phyloP scores from a whole-genome alignment of 169 alveolate species.

The Theileria parva region DNA sequence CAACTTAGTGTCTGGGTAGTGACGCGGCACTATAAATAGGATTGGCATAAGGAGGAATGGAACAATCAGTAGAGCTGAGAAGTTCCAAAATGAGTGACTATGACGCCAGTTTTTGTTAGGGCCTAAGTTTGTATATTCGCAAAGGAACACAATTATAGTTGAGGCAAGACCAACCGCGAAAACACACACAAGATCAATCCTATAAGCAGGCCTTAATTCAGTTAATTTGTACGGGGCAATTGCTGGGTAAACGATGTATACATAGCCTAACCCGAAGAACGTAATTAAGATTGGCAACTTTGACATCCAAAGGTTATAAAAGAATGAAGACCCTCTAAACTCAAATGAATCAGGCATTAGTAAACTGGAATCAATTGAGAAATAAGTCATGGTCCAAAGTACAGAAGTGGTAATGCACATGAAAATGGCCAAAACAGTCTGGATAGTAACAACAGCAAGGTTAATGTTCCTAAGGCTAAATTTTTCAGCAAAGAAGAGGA shows the following conservation, averaged over 20 bases:
- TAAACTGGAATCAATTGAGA: background rate
- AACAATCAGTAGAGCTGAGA: background rate
- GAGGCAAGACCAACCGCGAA: constrained; percentile 12
- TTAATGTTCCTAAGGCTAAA: background rate
- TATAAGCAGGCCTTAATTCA: constrained; percentile 7
- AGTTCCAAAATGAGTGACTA: constrained; percentile 1
- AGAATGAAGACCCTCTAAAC: background rate
- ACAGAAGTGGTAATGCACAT: background rate
- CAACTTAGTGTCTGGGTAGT: constrained; percentile 1
- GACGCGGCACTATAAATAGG: constrained; percentile 18
- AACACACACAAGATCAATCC: constrained; percentile 6
- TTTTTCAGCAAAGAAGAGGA: background rate
- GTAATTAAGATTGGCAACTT: constrained; percentile 20
- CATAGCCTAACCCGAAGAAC: constrained; percentile 6
- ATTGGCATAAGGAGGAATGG: constrained; percentile 20
- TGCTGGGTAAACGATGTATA: constrained; percentile 23
- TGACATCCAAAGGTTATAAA: constrained; percentile 1
- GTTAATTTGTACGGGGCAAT: constrained; percentile 25
- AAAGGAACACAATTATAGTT: background rate
- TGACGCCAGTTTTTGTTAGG: constrained; percentile 15
- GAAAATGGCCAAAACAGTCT: background rate
- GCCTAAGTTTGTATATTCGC: constrained; percentile 17
- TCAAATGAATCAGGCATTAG: background rate
- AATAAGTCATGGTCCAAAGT: constrained; percentile 11
- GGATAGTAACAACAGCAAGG: background rate